Conservation (phyloP, 306 rosid genomes). For the Casuarina cunninghamiana region DNA sequence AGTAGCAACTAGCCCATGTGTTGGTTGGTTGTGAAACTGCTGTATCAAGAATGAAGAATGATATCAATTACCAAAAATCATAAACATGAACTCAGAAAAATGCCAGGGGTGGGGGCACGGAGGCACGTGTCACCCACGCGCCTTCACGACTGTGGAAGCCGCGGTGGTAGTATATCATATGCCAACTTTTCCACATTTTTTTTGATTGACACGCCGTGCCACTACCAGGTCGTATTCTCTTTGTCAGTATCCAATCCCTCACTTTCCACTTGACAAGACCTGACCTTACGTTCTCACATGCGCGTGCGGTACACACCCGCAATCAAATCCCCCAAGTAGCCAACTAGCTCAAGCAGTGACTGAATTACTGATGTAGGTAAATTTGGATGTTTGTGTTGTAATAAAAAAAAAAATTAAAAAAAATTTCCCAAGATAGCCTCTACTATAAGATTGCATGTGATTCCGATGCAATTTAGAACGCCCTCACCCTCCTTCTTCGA, state of each 20-base stretch:
- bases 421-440: no score
- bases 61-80: constrained; percentile 12
- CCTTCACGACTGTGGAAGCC: constrained; percentile 14
- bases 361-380: no score
- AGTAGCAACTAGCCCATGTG: constrained; percentile 33
- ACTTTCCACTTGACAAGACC: not conserved
- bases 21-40: constrained; percentile 63
- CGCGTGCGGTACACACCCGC: constrained; percentile 4
- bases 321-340: no score
- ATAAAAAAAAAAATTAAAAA: no score
- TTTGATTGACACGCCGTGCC: no score
- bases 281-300: not conserved
- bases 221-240: not conserved
- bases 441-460: no score
- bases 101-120: not conserved
- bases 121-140: constrained; percentile 22
- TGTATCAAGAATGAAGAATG: constrained; percentile 2
- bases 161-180: not conserved
- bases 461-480: no score
- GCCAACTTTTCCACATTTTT: not conserved
- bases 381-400: no score
- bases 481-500: not conserved
- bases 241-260: not conserved
- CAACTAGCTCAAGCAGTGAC: no score
- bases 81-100: not conserved